Conservation (phyloP, 2,329 filamentous ascomycete genomes). For the Passalora sequoiae region DNA sequence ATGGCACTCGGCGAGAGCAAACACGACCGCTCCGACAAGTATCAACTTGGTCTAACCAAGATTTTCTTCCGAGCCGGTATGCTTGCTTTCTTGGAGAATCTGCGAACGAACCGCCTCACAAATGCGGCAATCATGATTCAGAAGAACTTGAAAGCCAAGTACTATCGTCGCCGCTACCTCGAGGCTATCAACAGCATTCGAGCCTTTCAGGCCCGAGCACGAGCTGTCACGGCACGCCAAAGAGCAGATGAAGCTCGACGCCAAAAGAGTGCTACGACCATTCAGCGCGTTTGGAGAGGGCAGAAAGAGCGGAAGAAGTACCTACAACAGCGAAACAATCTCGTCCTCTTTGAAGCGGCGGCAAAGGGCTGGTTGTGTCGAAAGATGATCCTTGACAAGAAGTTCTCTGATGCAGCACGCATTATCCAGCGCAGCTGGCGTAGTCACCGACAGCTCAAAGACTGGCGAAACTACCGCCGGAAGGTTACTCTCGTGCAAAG, state of each 20-base stretch:
- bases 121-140: constrained; percentile 96
- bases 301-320: constrained; percentile 82
- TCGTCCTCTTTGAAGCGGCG: constrained; percentile 81
- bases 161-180: constrained; percentile 86
- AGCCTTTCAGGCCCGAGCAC: constrained; percentile 68
- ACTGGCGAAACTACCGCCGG: constrained; percentile 82
- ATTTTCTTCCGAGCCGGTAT: constrained; percentile 99
- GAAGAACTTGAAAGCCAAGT: constrained; percentile 94
- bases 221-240: constrained; percentile 73
- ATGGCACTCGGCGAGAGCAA: constrained; percentile 71
- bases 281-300: constrained; percentile 92
- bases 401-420: constrained; percentile 82
- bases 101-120: constrained; percentile 83
- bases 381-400: constrained; percentile 88
- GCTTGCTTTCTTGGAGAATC: constrained; percentile 94
- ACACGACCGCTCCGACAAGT: constrained; percentile 73
- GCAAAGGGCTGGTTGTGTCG: constrained; percentile 89
- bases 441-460: constrained; percentile 67
- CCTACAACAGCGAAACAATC: constrained; percentile 69
- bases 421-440: constrained; percentile 90
- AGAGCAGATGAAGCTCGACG: constrained; percentile 75
- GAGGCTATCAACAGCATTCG: constrained; percentile 79
- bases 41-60: constrained; percentile 94
- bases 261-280: constrained; percentile 82
- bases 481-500: constrained; percentile 89